These are phyloP conservation scores for Solanum rostratum DNA, from an alignment of 257 asterid genomes.

Conservation along the genomic window DNA sequence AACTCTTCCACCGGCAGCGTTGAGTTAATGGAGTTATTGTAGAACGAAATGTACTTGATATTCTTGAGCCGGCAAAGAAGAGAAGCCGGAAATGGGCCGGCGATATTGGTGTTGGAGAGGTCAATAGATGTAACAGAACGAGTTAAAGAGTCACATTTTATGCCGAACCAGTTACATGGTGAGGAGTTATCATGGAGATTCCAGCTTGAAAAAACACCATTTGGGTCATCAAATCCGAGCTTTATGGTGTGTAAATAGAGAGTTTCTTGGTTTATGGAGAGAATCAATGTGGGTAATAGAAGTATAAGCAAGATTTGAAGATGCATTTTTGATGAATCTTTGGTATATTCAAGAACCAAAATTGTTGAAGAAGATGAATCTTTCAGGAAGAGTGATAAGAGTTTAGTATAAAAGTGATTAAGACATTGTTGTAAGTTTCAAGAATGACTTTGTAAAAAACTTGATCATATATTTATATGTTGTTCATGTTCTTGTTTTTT, in stretches of 20 bases:
- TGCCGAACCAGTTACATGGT: constrained; percentile 83
- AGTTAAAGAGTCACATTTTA: constrained; percentile 37
- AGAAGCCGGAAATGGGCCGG: constrained; percentile 72
- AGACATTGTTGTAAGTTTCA: background rate
- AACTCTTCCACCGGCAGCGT: constrained; percentile 35
- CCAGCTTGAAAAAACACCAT: constrained; percentile 56
- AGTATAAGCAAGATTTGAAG: constrained; percentile 11
- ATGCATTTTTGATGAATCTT: constrained; percentile 1
- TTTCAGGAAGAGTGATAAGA: background rate
- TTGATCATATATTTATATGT: background rate
- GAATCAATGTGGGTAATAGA: constrained; percentile 5
- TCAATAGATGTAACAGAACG: constrained; percentile 53
- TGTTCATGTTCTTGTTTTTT: background rate
- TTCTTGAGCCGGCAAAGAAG: constrained; percentile 48
- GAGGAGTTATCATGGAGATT: constrained; percentile 19
- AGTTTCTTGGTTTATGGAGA: constrained; percentile 59
- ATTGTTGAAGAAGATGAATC: background rate
- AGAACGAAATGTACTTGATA: constrained; percentile 37
- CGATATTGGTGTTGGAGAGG: constrained; percentile 63
- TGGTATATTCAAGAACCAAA: background rate
- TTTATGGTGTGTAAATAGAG: constrained; percentile 45
- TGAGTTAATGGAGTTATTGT: constrained; percentile 65
- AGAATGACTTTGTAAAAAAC: background rate
- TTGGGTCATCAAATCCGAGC: constrained; percentile 69
- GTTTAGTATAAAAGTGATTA: background rate